Percentiles rank a stretch among this genome's conserved stretches.
Conservation (phyloP, 2,329 filamentous ascomycete species). For the Fusarium cyanostomum region DNA sequence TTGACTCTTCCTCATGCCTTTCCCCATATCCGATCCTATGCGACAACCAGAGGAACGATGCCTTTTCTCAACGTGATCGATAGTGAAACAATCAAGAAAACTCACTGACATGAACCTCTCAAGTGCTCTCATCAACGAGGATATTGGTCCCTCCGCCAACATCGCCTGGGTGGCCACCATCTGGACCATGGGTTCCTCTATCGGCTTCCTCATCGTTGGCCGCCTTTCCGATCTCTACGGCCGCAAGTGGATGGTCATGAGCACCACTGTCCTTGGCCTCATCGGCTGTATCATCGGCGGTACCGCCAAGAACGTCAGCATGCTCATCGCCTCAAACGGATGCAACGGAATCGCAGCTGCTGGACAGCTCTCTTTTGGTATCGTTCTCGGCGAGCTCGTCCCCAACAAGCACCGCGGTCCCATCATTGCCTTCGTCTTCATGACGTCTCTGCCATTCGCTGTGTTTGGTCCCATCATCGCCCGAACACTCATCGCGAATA, state of each 20-base stretch:
- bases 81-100: neutral
- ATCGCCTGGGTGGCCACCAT: conserved; percentile 49
- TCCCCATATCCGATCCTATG: too few relatives aligned
- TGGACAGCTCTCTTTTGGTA: conserved; percentile 53
- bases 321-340: conserved; percentile 50
- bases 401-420: conserved; percentile 53
- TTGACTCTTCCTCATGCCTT: neutral
- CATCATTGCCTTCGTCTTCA: conserved; percentile 50
- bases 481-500: conserved; percentile 54
- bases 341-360: conserved; percentile 53
- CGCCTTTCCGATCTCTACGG: conserved; percentile 56
- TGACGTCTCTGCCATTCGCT: conserved; percentile 53
- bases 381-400: conserved; percentile 55
- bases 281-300: conserved; percentile 52
- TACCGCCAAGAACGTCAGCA: conserved; percentile 47
- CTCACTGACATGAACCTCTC: neutral
- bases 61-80: too few relatives aligned
- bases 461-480: conserved; percentile 59
- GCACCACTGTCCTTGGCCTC: conserved; percentile 46
- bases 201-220: conserved; percentile 54
- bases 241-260: conserved; percentile 53
- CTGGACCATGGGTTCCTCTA: conserved; percentile 52
- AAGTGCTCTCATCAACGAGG: conserved; percentile 45
- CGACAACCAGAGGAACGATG: too few relatives aligned
- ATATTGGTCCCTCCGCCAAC: conserved; percentile 45